phyloP scores from a whole-genome alignment of 192 early-diverging fungal genomes.

The Backusella psychrophila region DNA sequence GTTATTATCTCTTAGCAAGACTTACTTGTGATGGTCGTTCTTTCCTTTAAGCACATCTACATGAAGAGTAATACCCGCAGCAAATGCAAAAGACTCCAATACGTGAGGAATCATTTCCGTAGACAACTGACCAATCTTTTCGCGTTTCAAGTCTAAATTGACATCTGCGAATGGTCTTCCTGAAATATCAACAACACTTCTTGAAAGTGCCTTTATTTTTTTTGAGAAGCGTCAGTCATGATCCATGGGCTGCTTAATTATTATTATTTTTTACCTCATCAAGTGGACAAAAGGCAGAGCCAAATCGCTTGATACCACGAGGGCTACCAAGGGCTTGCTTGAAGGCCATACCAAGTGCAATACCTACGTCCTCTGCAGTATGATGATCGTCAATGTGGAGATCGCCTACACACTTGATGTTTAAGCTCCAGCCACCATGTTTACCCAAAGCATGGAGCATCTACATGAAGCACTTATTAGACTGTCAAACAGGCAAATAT shows the following conservation, averaged over 20 bases:
- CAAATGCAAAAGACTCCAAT: slow-evolving; percentile 86
- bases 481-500: neutral
- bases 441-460: slow-evolving; percentile 99
- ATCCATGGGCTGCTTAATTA: neutral
- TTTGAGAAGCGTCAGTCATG: neutral
- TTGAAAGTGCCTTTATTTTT: slow-evolving; percentile 68
- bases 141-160: slow-evolving; percentile 86
- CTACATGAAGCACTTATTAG: slow-evolving; percentile 35
- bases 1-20: neutral
- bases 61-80: slow-evolving; percentile 93
- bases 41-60: slow-evolving; percentile 92
- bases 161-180: slow-evolving; percentile 85
- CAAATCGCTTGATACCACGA: slow-evolving; percentile 89
- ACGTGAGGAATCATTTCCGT: slow-evolving; percentile 99
- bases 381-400: slow-evolving; percentile 99
- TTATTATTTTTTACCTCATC: slow-evolving; percentile 70
- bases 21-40: slow-evolving; percentile 97
- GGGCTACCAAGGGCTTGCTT: slow-evolving; percentile 89
- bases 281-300: slow-evolving; percentile 91
- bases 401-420: slow-evolving; percentile 85
- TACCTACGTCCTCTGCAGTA: slow-evolving; percentile 93
- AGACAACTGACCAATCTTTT: slow-evolving; percentile 86
- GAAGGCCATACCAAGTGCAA: slow-evolving; percentile 92
- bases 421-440: slow-evolving; percentile 90
- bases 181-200: slow-evolving; percentile 97